Evolutionary conservation across 2,329 filamentous ascomycete genomes (phyloP).

Genomic region (Basipetospora chlamydospora): DNA sequence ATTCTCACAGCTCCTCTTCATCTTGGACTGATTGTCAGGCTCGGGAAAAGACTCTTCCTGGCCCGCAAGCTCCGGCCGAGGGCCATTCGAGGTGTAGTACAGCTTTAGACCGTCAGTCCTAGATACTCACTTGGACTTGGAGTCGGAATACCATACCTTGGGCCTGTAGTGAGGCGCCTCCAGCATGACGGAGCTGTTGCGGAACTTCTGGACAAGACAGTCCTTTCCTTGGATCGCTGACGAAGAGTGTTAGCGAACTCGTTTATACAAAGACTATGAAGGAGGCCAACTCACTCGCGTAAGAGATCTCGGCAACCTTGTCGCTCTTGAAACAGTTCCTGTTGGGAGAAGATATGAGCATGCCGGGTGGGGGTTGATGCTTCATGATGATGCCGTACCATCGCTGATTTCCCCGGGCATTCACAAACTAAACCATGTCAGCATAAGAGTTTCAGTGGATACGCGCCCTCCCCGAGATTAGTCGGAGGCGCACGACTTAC

Average conservation of each 20-base stretch:
- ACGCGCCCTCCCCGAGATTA: no score
- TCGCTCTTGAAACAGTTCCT: constrained; percentile 73
- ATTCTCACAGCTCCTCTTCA: constrained; percentile 76
- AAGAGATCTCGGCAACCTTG: constrained; percentile 82
- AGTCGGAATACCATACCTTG: no score
- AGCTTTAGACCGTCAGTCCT: constrained; percentile 13
- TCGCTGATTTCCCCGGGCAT: constrained; percentile 52
- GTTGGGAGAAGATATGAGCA: no score
- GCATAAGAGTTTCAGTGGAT: background rate
- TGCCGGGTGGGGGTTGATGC: background rate
- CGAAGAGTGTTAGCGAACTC: no score
- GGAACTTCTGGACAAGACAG: constrained; percentile 84
- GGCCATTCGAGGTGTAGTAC: constrained; percentile 35
- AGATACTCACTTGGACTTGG: no score
- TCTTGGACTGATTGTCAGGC: constrained; percentile 75
- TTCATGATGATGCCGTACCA: constrained; percentile 34
- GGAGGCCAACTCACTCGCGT: constrained; percentile 58
- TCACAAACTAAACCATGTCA: constrained; percentile 46
- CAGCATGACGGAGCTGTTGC: constrained; percentile 92
- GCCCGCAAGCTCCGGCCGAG: constrained; percentile 40
- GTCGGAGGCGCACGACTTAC: constrained; percentile 36
- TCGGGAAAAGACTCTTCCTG: constrained; percentile 61
- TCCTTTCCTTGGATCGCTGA: constrained; percentile 83
- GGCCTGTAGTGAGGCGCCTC: constrained; percentile 71
- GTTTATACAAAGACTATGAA: no score